These are phyloP conservation scores for Talaromyces albobiverticillius DNA, from an alignment of 2,329 filamentous ascomycete species.

Conservation along the genomic window DNA sequence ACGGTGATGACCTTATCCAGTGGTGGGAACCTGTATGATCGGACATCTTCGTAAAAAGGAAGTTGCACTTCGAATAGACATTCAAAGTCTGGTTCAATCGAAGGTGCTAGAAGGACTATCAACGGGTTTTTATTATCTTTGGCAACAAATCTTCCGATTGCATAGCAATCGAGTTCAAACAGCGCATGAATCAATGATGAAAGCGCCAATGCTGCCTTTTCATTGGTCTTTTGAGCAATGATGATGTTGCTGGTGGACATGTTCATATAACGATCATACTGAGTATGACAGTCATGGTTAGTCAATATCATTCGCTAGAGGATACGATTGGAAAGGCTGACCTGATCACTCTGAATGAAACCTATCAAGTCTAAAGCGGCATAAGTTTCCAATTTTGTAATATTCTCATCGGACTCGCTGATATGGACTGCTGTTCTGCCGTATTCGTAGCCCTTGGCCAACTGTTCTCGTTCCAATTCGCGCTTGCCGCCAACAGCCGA, in stretches of 20 bases:
- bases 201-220: constrained; percentile 78
- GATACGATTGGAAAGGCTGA: constrained; percentile 34
- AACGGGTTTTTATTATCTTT: constrained; percentile 79
- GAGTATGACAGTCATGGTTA: neutral
- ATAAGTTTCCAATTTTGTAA: constrained; percentile 79
- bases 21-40: constrained; percentile 87
- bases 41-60: constrained; percentile 89
- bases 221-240: constrained; percentile 71
- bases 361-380: constrained; percentile 79
- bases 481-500: constrained; percentile 72
- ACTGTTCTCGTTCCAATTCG: constrained; percentile 75
- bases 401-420: constrained; percentile 77
- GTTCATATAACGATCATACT: constrained; percentile 81
- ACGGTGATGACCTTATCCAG: constrained; percentile 83
- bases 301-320: constrained; percentile 6
- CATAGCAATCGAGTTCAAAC: constrained; percentile 79
- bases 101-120: constrained; percentile 75
- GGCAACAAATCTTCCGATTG: constrained; percentile 76
- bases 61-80: constrained; percentile 86
- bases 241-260: constrained; percentile 80
- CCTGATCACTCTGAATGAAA: constrained; percentile 72
- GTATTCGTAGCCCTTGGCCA: constrained; percentile 94
- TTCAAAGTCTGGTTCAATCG: constrained; percentile 74
- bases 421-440: constrained; percentile 90
- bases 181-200: constrained; percentile 89